A percentile compares a stretch with the other conserved stretches of the same genome.
Conservation (phyloP, 805 yeast species). For the Starmerella kuoi region DNA sequence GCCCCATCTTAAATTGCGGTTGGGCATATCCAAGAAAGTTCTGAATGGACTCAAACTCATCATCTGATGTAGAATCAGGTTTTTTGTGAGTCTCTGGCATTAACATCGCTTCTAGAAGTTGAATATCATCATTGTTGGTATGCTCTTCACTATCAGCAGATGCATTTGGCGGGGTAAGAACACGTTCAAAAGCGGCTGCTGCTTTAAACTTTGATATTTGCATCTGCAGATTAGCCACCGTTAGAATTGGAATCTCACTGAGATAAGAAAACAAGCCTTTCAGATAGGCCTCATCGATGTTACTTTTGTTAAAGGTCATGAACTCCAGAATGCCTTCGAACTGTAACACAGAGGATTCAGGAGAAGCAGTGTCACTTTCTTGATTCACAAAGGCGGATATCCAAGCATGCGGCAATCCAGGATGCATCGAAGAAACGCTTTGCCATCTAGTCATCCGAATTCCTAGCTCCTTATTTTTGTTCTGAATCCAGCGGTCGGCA, state of each 20-base stretch:
- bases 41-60: slow-evolving; percentile 42
- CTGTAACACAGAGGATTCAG: slow-evolving; percentile 23
- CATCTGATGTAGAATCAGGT: slow-evolving; percentile 13
- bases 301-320: no score
- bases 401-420: slow-evolving; percentile 13
- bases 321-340: slow-evolving; percentile 21
- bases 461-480: not conserved
- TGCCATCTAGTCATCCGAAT: slow-evolving; percentile 11
- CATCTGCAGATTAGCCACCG: slow-evolving; percentile 40
- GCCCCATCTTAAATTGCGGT: slow-evolving; percentile 49
- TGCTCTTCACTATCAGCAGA: not conserved
- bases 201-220: slow-evolving; percentile 65
- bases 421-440: slow-evolving; percentile 1
- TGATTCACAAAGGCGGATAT: slow-evolving; percentile 17
- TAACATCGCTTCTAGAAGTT: slow-evolving; percentile 28
- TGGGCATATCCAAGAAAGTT: slow-evolving; percentile 53
- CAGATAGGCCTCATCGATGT: not conserved
- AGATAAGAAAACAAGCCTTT: slow-evolving; percentile 4
- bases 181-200: slow-evolving; percentile 48
- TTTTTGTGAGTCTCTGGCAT: slow-evolving; percentile 24
- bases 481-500: slow-evolving; percentile 15
- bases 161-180: slow-evolving; percentile 27
- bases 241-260: slow-evolving; percentile 18
- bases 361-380: slow-evolving; percentile 8
- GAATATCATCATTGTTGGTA: slow-evolving; percentile 9